Evolutionary conservation across 176 grass and related monocot species (phyloP).

Genomic region (Avena insularis): DNA sequence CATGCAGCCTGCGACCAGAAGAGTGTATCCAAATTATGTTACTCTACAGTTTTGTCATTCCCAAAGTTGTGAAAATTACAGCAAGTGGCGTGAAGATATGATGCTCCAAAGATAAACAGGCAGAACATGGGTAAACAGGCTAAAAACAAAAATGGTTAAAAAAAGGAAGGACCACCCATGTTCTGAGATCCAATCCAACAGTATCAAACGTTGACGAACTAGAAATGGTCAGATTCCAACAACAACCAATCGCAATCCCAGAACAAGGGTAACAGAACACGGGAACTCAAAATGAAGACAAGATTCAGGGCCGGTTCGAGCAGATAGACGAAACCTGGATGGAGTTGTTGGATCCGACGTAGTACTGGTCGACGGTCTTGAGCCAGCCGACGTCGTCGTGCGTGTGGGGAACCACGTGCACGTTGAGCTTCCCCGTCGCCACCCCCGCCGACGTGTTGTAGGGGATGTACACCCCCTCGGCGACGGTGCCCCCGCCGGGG

Average conservation of each 20-base stretch:
- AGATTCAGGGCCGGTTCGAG: neutral
- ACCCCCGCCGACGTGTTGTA: constrained; percentile 87
- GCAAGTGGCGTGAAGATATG: no score
- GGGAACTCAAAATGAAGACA: neutral
- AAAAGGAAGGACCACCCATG: neutral
- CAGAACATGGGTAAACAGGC: neutral
- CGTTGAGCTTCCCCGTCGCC: constrained; percentile 72
- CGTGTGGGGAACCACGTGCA: constrained; percentile 73
- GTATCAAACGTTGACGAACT: neutral
- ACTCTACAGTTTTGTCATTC: neutral
- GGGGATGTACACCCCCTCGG: constrained; percentile 62
- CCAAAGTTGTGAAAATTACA: neutral
- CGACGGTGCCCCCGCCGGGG: neutral
- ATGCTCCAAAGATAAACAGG: no score
- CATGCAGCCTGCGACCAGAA: constrained; percentile 61
- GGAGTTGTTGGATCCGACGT: constrained; percentile 80
- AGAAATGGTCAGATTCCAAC: neutral
- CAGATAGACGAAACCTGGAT: constrained; percentile 56
- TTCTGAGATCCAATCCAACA: neutral
- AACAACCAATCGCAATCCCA: neutral
- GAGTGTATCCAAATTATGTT: neutral
- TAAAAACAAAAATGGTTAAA: neutral
- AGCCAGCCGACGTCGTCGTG: constrained; percentile 90
- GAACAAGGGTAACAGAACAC: neutral
- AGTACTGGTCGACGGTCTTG: constrained; percentile 88